Base-by-base conservation (phyloP, 148 eudicot species). In the Silene conica region DNA sequence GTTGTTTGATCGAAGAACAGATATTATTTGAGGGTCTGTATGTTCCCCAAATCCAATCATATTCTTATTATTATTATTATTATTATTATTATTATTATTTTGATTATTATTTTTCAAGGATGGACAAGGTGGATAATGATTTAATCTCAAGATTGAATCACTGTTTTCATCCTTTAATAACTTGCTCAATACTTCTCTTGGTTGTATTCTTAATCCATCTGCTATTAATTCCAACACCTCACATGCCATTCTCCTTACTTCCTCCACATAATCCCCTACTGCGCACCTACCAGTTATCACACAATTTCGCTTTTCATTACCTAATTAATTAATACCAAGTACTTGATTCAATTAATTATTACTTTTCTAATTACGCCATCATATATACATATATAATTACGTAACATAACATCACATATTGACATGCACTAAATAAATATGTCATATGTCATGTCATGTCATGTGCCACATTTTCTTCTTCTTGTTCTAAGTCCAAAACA, bases 11-110 rank as follows among this genome's bases (percentile, higher is more conserved):
- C 89, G 64, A 2, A 85, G 73, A 1, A 86, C 84, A 8, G 96
- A 90, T n/a, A 90, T 79, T 1, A 90, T 83, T 63, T 90, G 96
- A 8, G 96, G 96, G 77, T 90, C 96, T 5, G 96, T 88, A 69
- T 90, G 96, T 66, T 88, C 92, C 9, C 96, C 96, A 69, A 90
- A 90, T 0, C 96, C 96, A 0, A 90, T 73, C 78, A 81, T 20
- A 69, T 58, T 79, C 0, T 72, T 38, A 38, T 38, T 38, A 38
- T 38, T 38, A 38, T 38, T 38, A 34, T 34, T 34, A 34, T 34
- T 34, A 34, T 82, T 20, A 69, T 58, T 79, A 1, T 72, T 38
- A 38, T 38, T 38, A 38, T 38, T 38, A 38, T 38, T 38, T n/a
- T n/a, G n/a, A 34, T 34, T 34, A 34, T 34, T 34, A 34, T 82